A percentile compares a stretch with the other conserved stretches of the same genome.
Conservation (phyloP, 768 basidiomycete species). For the Candolleomyces aberdarensis region DNA sequence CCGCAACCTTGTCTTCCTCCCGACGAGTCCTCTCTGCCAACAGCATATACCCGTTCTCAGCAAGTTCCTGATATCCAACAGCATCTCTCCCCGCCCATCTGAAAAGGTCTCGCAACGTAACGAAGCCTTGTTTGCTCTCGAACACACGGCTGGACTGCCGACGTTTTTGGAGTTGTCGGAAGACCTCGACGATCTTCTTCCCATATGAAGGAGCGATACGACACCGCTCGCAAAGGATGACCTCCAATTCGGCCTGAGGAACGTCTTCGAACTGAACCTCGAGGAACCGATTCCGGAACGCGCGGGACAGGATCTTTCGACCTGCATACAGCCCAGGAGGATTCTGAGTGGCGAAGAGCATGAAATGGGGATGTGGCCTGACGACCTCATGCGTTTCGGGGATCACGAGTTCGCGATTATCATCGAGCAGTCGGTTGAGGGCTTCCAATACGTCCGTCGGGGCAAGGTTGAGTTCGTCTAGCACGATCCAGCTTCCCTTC, state of each 20-base stretch:
- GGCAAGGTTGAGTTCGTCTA: slow-evolving; percentile 96
- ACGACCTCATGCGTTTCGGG: slow-evolving; percentile 96
- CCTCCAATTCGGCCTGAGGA: slow-evolving; percentile 89
- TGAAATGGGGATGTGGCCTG: slow-evolving; percentile 90
- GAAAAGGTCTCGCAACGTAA: slow-evolving; percentile 94
- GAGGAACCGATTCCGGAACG: slow-evolving; percentile 95
- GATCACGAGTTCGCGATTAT: slow-evolving; percentile 93
- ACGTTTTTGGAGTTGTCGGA: slow-evolving; percentile 89
- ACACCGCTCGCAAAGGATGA: slow-evolving; percentile 90
- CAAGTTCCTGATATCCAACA: slow-evolving; percentile 86
- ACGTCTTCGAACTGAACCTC: slow-evolving; percentile 98
- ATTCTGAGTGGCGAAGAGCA: slow-evolving; percentile 98
- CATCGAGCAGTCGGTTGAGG: slow-evolving; percentile 92
- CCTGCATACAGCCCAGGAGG: slow-evolving; percentile 95
- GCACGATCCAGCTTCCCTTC: slow-evolving; percentile 93
- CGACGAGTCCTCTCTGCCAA: slow-evolving; percentile 87
- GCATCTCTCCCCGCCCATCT: slow-evolving; percentile 95
- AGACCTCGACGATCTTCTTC: slow-evolving; percentile 85
- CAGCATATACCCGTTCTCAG: slow-evolving; percentile 96
- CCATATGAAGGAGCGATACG: slow-evolving; percentile 93
- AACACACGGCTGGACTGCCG: slow-evolving; percentile 90
- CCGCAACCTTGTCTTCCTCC: slow-evolving; percentile 80
- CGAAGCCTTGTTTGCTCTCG: slow-evolving; percentile 96
- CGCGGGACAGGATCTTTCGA: slow-evolving; percentile 89
- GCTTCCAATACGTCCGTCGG: slow-evolving; percentile 98